These are phyloP conservation scores for Leishmania tarentolae DNA, from an alignment of 208 protist species.

Conservation along the genomic window DNA sequence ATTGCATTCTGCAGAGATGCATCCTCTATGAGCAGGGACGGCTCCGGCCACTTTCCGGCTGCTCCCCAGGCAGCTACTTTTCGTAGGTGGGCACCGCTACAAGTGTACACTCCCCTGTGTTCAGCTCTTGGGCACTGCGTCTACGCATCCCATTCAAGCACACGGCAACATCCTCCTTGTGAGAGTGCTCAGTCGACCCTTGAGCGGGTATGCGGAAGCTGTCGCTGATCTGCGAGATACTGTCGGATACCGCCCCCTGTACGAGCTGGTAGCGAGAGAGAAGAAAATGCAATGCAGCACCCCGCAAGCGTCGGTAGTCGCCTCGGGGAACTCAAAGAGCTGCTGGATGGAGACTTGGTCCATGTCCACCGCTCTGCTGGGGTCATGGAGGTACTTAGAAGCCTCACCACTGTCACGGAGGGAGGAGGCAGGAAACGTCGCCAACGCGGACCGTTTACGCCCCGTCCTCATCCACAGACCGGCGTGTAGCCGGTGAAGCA, in stretches of 20 bases:
- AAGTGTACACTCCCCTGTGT: conserved; percentile 8
- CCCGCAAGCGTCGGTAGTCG: neutral
- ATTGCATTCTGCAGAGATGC: neutral
- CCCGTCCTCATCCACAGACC: conserved; percentile 1
- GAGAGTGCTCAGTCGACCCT: conserved; percentile 3
- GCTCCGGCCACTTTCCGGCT: neutral
- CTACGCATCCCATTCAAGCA: conserved; percentile 11
- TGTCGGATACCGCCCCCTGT: conserved; percentile 10
- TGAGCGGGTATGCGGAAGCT: conserved; percentile 12
- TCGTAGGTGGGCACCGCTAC: conserved; percentile 11
- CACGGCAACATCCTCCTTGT: conserved; percentile 9
- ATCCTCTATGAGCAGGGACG: neutral
- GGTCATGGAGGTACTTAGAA: conserved; percentile 4
- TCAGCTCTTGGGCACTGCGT: conserved; percentile 6
- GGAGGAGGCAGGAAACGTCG: conserved; percentile 13
- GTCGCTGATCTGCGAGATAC: conserved; percentile 20
- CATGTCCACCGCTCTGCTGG: conserved; percentile 13
- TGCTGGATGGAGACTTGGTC: conserved; percentile 5
- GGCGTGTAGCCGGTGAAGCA: conserved; percentile 17
- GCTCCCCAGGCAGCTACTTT: neutral
- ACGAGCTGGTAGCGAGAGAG: conserved; percentile 21
- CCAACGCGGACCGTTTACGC: conserved; percentile 15
- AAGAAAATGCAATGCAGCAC: conserved; percentile 20
- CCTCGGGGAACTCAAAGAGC: conserved; percentile 19
- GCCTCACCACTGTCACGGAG: conserved; percentile 20